phyloP scores from a whole-genome alignment of 805 yeast genomes.

The Cyberlindnera japonica region DNA sequence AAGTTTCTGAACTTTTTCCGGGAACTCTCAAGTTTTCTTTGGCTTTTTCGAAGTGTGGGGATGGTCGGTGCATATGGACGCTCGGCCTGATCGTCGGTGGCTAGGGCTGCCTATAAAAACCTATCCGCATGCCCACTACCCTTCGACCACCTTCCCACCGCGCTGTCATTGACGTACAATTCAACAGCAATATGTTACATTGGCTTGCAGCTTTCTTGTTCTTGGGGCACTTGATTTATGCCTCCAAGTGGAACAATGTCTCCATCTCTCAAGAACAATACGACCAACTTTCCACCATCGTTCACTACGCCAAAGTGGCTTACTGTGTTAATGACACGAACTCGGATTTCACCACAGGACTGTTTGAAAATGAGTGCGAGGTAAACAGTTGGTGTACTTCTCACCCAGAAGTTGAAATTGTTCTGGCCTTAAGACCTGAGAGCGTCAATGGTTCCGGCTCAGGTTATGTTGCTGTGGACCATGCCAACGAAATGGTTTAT shows the following conservation, averaged over 20 bases:
- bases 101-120: no score
- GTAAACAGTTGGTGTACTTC: slow-evolving; percentile 19
- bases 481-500: slow-evolving; percentile 38
- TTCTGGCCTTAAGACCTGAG: slow-evolving; percentile 15
- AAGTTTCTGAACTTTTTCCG: no score
- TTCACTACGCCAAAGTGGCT: slow-evolving; percentile 20
- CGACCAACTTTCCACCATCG: slow-evolving; percentile 14
- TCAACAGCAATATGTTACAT: no score
- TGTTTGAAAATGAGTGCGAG: slow-evolving; percentile 18
- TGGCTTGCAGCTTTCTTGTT: not conserved
- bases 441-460: slow-evolving; percentile 43
- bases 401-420: slow-evolving; percentile 11
- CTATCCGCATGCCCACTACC: no score
- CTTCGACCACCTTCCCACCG: no score
- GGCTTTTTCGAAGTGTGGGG: no score
- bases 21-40: no score
- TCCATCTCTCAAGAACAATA: slow-evolving; percentile 15
- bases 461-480: slow-evolving; percentile 54
- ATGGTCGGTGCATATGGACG: no score
- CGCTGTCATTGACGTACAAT: no score
- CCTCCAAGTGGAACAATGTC: slow-evolving; percentile 12
- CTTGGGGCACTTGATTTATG: not conserved
- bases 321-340: slow-evolving; percentile 18
- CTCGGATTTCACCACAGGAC: slow-evolving; percentile 9
- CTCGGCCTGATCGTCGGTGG: no score